A percentile compares a stretch with the other conserved stretches of the same genome.
These are phyloP conservation scores for Clonostachys chloroleuca DNA, from an alignment of 2,329 filamentous ascomycete genomes.

Conservation along the genomic window DNA sequence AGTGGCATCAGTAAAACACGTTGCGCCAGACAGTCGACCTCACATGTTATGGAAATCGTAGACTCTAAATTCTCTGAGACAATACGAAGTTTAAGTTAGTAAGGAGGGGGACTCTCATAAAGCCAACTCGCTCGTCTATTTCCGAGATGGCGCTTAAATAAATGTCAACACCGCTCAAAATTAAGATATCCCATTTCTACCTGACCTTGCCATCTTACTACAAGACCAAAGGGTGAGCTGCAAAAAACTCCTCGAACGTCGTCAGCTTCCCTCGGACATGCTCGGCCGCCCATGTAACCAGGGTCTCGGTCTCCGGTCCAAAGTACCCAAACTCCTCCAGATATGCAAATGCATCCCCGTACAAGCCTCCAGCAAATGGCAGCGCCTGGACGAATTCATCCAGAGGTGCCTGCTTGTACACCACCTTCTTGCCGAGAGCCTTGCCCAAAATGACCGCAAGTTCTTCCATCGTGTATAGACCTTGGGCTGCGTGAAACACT, in stretches of 20 bases:
- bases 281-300: background rate
- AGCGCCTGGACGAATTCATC: background rate
- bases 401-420: background rate
- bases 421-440: background rate
- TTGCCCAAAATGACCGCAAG: background rate
- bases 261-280: background rate
- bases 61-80: no score
- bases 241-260: background rate
- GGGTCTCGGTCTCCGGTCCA: background rate
- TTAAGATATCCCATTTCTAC: no score
- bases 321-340: background rate
- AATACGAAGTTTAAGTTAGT: no score
- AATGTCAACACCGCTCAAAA: no score
- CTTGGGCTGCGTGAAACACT: background rate
- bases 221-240: no score
- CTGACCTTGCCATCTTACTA: no score
- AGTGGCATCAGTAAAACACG: no score
- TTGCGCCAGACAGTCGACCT: no score
- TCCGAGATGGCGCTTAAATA: no score
- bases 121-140: no score
- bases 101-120: no score
- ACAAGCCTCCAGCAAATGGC: background rate
- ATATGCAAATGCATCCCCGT: background rate
- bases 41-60: no score
- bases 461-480: background rate